Evolutionary conservation across 495 filamentous ascomycete species (phyloP).

Genomic region (Margaritispora aquatica): DNA sequence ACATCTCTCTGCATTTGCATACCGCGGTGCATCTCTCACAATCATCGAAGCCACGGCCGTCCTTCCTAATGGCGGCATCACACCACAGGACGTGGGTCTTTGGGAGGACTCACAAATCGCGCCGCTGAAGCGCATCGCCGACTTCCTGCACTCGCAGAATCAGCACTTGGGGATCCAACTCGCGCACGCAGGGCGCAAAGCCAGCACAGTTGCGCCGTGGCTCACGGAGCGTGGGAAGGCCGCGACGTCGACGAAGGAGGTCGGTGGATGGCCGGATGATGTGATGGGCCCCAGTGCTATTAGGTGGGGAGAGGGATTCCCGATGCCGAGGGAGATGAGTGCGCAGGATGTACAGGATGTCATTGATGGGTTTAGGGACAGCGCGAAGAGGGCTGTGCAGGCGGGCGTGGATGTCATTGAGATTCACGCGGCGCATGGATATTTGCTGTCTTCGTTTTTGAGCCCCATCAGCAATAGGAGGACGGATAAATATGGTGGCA

Average conservation of each 20-base stretch:
- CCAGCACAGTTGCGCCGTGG: constrained; percentile 58
- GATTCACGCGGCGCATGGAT: constrained; percentile 58
- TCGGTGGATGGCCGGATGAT: constrained; percentile 63
- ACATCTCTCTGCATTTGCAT: constrained; percentile 51
- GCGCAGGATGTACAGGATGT: constrained; percentile 54
- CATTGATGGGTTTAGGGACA: constrained; percentile 52
- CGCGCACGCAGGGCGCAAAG: constrained; percentile 70
- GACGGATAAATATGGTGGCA: constrained; percentile 51
- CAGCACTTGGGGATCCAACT: constrained; percentile 68
- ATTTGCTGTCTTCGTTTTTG: constrained; percentile 57
- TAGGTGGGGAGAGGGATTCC: constrained; percentile 32
- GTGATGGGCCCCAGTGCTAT: constrained; percentile 50
- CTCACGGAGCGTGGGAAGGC: constrained; percentile 29
- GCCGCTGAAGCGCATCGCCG: constrained; percentile 52
- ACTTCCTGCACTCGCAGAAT: constrained; percentile 56
- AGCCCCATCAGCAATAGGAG: constrained; percentile 54
- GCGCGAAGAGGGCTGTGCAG: constrained; percentile 52
- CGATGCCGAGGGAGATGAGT: constrained; percentile 50
- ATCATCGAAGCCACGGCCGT: constrained; percentile 68
- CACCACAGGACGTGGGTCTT: constrained; percentile 60
- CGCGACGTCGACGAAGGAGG: constrained; percentile 42
- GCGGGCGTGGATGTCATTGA: constrained; percentile 68
- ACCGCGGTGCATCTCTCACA: constrained; percentile 57
- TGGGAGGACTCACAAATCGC: constrained; percentile 67
- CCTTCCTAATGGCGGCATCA: constrained; percentile 62